Percentiles rank a stretch among this genome's conserved stretches.
Conservation (phyloP, 345 rosid species). For the Aethionema arabicum region DNA sequence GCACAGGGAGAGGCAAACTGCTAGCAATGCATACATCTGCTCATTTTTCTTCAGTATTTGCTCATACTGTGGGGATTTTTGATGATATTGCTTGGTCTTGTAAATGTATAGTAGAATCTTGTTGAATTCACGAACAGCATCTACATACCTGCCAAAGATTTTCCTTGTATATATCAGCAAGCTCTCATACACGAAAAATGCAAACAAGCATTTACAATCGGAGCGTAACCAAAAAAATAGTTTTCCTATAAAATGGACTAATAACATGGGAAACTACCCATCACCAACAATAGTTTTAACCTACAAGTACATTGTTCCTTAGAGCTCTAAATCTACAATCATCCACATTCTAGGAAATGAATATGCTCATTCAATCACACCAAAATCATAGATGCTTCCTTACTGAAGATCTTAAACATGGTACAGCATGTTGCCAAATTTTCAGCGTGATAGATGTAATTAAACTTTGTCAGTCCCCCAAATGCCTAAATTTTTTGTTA, state of each 20-base stretch:
- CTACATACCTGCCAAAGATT: slow-evolving; percentile 64
- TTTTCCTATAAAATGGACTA: neutral
- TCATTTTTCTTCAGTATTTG: slow-evolving; percentile 96
- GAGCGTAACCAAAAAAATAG: neutral
- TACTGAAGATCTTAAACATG: neutral
- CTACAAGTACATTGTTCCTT: too few relatives aligned
- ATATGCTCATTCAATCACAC: too few relatives aligned
- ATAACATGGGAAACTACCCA: neutral
- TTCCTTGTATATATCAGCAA: slow-evolving; percentile 4
- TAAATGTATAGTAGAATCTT: slow-evolving; percentile 89
- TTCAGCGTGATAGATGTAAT: neutral
- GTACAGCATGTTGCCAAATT: slow-evolving; percentile 1
- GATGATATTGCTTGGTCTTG: slow-evolving; percentile 93
- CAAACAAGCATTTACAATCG: neutral
- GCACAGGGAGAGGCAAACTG: slow-evolving; percentile 81
- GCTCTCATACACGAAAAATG: neutral
- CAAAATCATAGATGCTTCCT: too few relatives aligned
- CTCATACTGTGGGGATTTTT: slow-evolving; percentile 90
- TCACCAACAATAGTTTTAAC: too few relatives aligned
- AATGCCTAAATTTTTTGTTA: neutral
- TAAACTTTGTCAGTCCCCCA: neutral
- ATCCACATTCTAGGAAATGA: too few relatives aligned
- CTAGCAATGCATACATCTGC: slow-evolving; percentile 97
- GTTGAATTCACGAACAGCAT: slow-evolving; percentile 91
- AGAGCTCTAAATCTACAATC: too few relatives aligned